These are phyloP conservation scores for Talaromyces trachyspermus DNA, from an alignment of 495 filamentous ascomycete species.

Conservation along the genomic window DNA sequence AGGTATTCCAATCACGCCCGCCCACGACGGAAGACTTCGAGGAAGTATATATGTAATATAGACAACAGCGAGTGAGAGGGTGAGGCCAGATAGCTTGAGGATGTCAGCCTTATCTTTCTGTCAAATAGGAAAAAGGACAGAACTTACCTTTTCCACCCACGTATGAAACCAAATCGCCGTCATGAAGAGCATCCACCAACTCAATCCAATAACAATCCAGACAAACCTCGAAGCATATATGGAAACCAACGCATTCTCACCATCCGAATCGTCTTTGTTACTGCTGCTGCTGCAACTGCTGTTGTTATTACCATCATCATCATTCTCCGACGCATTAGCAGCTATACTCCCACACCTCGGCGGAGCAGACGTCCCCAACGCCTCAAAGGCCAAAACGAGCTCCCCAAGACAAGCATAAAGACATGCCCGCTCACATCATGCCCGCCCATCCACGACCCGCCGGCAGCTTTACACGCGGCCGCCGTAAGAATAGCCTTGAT, in stretches of 20 bases:
- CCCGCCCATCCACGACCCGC: constrained; percentile 79
- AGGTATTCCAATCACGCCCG: constrained; percentile 65
- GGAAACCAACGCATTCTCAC: constrained; percentile 46
- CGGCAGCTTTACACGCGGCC: constrained; percentile 72
- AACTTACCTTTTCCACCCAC: constrained; percentile 85
- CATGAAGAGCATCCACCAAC: constrained; percentile 96
- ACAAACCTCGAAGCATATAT: constrained; percentile 45
- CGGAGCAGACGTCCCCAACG: constrained; percentile 47
- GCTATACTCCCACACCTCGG: too few relatives aligned
- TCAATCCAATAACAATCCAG: constrained; percentile 46
- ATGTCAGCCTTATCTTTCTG: not conserved
- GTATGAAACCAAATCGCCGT: constrained; percentile 97
- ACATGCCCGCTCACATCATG: constrained; percentile 95
- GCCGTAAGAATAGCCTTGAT: constrained; percentile 54
- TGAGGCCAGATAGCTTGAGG: constrained; percentile 59
- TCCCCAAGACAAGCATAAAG: constrained; percentile 80
- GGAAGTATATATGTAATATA: constrained; percentile 75
- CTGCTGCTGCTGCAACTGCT: constrained; percentile 37
- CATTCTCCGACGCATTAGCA: constrained; percentile 10
- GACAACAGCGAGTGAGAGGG: constrained; percentile 59
- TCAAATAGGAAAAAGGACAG: constrained; percentile 8
- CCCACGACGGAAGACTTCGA: constrained; percentile 52
- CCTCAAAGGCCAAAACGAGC: constrained; percentile 74
- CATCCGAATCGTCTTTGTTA: constrained; percentile 48
- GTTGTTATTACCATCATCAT: constrained; percentile 3